phyloP scores from a whole-genome alignment of 495 filamentous ascomycete species.

The Penicillium argentinense region DNA sequence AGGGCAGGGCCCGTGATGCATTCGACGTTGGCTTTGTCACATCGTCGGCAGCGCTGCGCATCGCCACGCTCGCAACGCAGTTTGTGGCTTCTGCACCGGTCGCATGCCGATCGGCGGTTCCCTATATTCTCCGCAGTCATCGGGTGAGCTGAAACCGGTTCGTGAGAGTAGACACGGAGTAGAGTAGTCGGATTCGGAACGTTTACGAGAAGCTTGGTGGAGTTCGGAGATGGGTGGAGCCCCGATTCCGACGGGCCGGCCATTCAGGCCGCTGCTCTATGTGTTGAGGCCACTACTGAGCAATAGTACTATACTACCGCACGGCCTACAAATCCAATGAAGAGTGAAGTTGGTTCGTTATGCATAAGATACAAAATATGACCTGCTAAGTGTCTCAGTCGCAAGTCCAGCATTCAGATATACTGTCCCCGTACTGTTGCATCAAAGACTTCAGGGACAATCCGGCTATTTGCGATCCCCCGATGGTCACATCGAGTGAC shows the following conservation, averaged over 20 bases:
- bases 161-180: neutral
- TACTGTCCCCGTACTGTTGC: slow-evolving; percentile 19
- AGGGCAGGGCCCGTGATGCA: slow-evolving; percentile 3
- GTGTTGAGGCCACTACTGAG: no score
- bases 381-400: slow-evolving; percentile 11
- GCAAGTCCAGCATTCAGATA: slow-evolving; percentile 26
- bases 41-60: neutral
- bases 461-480: slow-evolving; percentile 22
- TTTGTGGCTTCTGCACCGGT: slow-evolving; percentile 5
- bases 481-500: slow-evolving; percentile 25
- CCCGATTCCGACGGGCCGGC: neutral
- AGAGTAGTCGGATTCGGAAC: neutral
- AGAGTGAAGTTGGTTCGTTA: neutral
- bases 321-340: neutral
- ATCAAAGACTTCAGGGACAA: slow-evolving; percentile 10
- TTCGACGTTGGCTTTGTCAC: slow-evolving; percentile 2
- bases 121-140: neutral
- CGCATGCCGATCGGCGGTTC: slow-evolving; percentile 3
- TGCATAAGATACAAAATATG: neutral
- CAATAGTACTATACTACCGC: no score
- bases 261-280: no score
- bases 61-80: slow-evolving; percentile 3
- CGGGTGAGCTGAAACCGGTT: no score
- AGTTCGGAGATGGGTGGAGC: neutral
- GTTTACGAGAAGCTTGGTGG: neutral